Percentiles rank a stretch among this genome's conserved stretches.
These are phyloP conservation scores for Aspergillus saccharolyticus DNA, from an alignment of 495 filamentous ascomycete species.

Conservation along the genomic window DNA sequence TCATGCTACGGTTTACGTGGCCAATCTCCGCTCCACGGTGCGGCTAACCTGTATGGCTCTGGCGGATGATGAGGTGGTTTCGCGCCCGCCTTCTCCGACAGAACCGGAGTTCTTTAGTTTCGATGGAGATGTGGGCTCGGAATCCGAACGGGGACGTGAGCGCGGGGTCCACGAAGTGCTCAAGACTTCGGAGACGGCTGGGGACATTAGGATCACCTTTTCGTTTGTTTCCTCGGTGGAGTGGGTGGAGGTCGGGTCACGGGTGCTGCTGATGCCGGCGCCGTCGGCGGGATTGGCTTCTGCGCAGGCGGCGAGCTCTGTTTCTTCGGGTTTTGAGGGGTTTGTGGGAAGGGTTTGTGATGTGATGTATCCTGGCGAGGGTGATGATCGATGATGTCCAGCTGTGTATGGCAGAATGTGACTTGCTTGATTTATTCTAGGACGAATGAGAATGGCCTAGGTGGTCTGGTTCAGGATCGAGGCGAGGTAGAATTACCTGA, in stretches of 20 bases:
- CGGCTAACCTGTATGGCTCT: constrained; percentile 55
- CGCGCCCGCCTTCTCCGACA: constrained; percentile 26
- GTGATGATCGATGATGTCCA: no score
- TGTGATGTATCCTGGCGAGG: constrained; percentile 27
- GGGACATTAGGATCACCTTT: constrained; percentile 62
- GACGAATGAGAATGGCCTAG: no score
- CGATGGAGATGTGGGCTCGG: constrained; percentile 50
- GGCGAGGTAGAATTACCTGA: no score
- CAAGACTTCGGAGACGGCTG: constrained; percentile 26
- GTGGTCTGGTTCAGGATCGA: no score
- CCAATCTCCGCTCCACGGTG: constrained; percentile 77
- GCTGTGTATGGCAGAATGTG: no score
- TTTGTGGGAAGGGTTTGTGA: constrained; percentile 44
- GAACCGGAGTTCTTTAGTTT: constrained; percentile 62
- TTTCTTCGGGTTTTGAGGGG: constrained; percentile 40
- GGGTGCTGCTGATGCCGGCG: constrained; percentile 72
- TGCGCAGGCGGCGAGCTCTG: constrained; percentile 18
- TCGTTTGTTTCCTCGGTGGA: constrained; percentile 71
- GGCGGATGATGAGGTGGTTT: constrained; percentile 31
- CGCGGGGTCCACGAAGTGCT: constrained; percentile 15
- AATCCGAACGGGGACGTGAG: constrained; percentile 31
- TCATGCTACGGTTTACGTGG: constrained; percentile 75
- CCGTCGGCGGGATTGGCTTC: constrained; percentile 34
- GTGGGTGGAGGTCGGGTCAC: constrained; percentile 78
- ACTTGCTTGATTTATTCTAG: no score